Base-by-base conservation (phyloP, 345 rosid species). In the Eucalyptus cloeziana region DNA sequence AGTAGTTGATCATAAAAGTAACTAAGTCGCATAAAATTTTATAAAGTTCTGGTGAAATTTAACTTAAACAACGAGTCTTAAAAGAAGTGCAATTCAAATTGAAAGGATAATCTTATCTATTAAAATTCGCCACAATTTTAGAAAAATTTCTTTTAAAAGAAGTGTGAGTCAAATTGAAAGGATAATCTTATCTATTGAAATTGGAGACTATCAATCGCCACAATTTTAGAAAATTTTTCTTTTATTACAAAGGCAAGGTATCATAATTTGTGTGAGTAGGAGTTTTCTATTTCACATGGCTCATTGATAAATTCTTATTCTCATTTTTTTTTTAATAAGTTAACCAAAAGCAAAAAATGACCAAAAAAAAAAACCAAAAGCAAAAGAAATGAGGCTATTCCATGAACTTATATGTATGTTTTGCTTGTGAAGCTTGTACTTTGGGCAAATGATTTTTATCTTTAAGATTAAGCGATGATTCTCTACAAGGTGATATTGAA, bases 151-250 rank as follows among this genome's bases (percentile, higher is more conserved):
- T n/a, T 64, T 62, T 13, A 1, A 58, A 58, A 58, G 64, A 58
- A 58, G 64, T 58, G 64, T 3, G 0, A 58, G 30, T 58, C 64
- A 58, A 58, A 58, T 58, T 58, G 64, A 58, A 58, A 58, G 64
- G 64, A 58, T 58, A 58, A 58, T 58, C 64, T 58, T 58, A 58
- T 13, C 0, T 27, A 0, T 62, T 0, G 69, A 27, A 62, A 62
- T 62, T 62, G 69, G 69, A 62, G 0, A 27, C 71, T 0, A 64
- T 13, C 1, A 64, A n/a, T 64, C 16, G 3, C 37, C 76, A 64
- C 0, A 10, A 14, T n/a, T 1, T 64, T 64, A 64, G 76, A n/a
- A 64, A n/a, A n/a, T 0, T 13, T 13, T n/a, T 64, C 9, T 64
- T 64, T 64, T 64, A 64, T 64, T 64, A 64, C 10, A n/a, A 0